Evolutionary conservation across 192 early-diverging fungal species (phyloP), one percentile per base, ranked within the genome.

Genomic region (Entomortierella chlamydospora): DNA sequence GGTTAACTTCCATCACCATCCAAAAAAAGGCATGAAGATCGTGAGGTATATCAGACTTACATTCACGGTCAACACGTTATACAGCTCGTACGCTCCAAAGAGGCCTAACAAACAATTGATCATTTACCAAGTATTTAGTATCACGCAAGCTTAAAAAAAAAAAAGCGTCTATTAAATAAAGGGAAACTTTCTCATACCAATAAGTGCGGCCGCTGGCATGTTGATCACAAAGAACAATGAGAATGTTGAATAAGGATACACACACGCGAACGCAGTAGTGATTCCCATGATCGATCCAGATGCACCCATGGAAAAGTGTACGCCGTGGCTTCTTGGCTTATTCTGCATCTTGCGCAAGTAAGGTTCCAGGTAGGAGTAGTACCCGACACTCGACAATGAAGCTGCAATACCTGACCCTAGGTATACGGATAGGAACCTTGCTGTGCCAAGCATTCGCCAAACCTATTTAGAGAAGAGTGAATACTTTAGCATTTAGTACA

Each of bases 251-350:
- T 55, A 45, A n/a, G 86, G 86, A 59, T 70, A 54, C 1, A 78
- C 67, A 25, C 74, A 78, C 0, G 86, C 86, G 64, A 83, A 85
- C 11, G 85, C 81, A 0, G 86, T 84, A 2, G 84, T 85, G 13
- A 87, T 77, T 6, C 86, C 86, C 84, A 85, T 87, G 13, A 78
- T 49, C 8, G 74, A 33, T 20, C 85, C 83, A 10, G 86, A 87
- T 45, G 86, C 84, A n/a, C 86, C 86, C 28, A 87, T 30, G 0
- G 86, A 84, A 49, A 68, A 82, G 10, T 81, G 41, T 26, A 54
- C 15, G 4, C 37, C 8, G 39, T 53, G 42, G 26, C 30, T 56
- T 11, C 8, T 20, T 4, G 67, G 67, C 49, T 78, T 78, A 33
- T 72, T 63, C 26, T 79, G 73, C 33, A 50, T 51, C 61, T 58